phyloP scores from a whole-genome alignment of 805 yeast species.

The Starmerella cellae region DNA sequence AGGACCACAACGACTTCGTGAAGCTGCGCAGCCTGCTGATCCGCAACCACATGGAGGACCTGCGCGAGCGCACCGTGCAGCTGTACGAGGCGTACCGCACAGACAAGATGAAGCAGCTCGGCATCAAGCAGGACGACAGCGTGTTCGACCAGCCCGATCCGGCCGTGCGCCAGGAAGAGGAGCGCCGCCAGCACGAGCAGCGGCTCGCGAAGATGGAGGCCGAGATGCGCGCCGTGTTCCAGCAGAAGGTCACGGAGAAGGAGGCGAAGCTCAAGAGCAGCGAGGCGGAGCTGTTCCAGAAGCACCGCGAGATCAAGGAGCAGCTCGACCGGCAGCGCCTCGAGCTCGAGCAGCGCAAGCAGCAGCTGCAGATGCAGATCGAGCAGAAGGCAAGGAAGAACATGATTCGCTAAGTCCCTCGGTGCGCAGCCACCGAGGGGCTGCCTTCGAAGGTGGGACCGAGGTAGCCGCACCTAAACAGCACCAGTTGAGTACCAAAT shows the following conservation, averaged over 20 bases:
- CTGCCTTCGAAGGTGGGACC: no score
- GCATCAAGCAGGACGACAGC: slow-evolving; percentile 79
- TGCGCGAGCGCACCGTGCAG: slow-evolving; percentile 71
- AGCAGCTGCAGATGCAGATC: slow-evolving; percentile 37
- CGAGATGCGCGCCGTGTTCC: slow-evolving; percentile 93
- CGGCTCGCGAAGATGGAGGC: slow-evolving; percentile 86
- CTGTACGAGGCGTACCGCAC: slow-evolving; percentile 85
- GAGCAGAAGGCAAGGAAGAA: slow-evolving; percentile 8
- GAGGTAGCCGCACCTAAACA: no score
- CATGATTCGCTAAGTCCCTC: background rate
- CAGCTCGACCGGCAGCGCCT: slow-evolving; percentile 77
- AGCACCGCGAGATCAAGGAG: slow-evolving; percentile 96
- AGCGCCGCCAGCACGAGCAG: slow-evolving; percentile 82
- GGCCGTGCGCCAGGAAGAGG: slow-evolving; percentile 81
- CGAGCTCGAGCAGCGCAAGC: slow-evolving; percentile 81
- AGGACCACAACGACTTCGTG: slow-evolving; percentile 82
- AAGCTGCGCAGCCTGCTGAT: slow-evolving; percentile 77
- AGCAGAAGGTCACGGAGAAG: slow-evolving; percentile 89
- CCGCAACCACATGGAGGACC: slow-evolving; percentile 84
- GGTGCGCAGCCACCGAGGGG: no score
- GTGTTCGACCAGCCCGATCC: slow-evolving; percentile 97
- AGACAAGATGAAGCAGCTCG: slow-evolving; percentile 63
- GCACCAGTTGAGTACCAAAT: no score
- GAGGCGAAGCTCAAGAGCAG: slow-evolving; percentile 94
- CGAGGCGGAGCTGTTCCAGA: slow-evolving; percentile 87